Evolutionary conservation across 1,139 yeast genomes (phyloP).

Genomic region (Geotrichum candidum): DNA sequence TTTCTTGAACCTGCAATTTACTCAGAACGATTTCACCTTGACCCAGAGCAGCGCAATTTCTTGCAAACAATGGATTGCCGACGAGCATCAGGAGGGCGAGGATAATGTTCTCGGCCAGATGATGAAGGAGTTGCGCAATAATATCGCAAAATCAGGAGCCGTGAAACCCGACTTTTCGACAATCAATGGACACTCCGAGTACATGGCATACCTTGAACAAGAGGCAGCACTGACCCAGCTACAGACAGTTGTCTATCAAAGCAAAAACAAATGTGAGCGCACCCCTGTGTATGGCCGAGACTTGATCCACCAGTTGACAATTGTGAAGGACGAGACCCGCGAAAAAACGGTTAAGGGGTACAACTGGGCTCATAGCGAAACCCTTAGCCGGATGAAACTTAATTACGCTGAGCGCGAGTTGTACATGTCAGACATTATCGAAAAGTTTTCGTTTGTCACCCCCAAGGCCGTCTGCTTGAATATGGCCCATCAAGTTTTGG

Average conservation of each 20-base stretch:
- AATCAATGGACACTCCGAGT: conserved; percentile 56
- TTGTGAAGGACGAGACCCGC: conserved; percentile 2
- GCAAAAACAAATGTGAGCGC: conserved; percentile 35
- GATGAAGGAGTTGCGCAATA: conserved; percentile 10
- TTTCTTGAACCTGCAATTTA: conserved; percentile 58
- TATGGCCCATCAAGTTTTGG: conserved; percentile 50
- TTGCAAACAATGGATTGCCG: conserved; percentile 44
- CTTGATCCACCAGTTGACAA: conserved; percentile 19
- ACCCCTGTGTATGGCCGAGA: conserved; percentile 34
- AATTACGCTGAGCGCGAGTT: conserved; percentile 43
- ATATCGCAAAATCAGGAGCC: conserved; percentile 17
- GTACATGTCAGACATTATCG: conserved; percentile 48
- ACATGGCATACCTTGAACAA: conserved; percentile 47
- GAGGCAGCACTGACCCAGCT: conserved; percentile 46
- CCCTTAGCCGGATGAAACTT: conserved; percentile 36
- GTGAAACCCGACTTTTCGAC: conserved; percentile 45
- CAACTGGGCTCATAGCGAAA: conserved; percentile 25
- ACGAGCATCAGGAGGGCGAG: conserved; percentile 25
- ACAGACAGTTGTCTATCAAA: conserved; percentile 57
- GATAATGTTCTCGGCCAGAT: conserved; percentile 35
- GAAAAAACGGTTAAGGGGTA: conserved; percentile 18
- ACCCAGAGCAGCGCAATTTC: conserved; percentile 49
- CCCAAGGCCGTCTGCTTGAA: conserved; percentile 81
- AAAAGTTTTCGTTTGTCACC: conserved; percentile 78
- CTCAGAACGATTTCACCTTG: conserved; percentile 41